phyloP scores from a whole-genome alignment of 352 stramenopile species.

The Pythium periplocum region DNA sequence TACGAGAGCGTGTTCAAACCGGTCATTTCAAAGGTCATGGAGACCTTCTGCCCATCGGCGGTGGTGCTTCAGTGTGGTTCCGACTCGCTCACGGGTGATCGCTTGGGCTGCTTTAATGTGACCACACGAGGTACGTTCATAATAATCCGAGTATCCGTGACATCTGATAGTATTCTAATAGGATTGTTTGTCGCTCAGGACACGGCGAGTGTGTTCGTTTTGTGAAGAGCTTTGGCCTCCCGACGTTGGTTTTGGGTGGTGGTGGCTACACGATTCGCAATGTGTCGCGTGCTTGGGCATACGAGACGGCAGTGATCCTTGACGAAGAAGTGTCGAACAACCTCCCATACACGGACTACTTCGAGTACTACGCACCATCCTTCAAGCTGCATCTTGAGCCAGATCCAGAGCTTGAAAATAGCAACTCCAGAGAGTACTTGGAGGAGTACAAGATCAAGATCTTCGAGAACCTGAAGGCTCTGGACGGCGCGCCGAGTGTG shows the following conservation, averaged over 20 bases:
- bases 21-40: conserved; percentile 93
- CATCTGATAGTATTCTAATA: no score
- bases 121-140: conserved; percentile 61
- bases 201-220: conserved; percentile 80
- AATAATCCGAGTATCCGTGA: not conserved
- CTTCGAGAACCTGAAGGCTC: conserved; percentile 72
- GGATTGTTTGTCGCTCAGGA: conserved; percentile 16
- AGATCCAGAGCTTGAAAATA: conserved; percentile 71
- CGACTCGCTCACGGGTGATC: conserved; percentile 95
- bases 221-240: conserved; percentile 85
- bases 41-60: conserved; percentile 84
- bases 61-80: conserved; percentile 98
- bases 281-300: conserved; percentile 93
- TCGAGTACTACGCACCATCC: conserved; percentile 77
- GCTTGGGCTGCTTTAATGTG: conserved; percentile 98
- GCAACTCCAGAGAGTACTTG: conserved; percentile 80
- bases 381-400: conserved; percentile 85
- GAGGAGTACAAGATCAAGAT: conserved; percentile 82
- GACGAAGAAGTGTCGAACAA: conserved; percentile 79
- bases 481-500: conserved; percentile 73
- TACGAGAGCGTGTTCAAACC: conserved; percentile 98
- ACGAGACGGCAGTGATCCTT: conserved; percentile 95
- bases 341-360: conserved; percentile 85
- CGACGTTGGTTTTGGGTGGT: conserved; percentile 77
- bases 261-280: conserved; percentile 87